A percentile compares a stretch with the other conserved stretches of the same genome.
Conservation (phyloP, 192 early-diverging fungal genomes). For the Neocallimastix lanati region DNA sequence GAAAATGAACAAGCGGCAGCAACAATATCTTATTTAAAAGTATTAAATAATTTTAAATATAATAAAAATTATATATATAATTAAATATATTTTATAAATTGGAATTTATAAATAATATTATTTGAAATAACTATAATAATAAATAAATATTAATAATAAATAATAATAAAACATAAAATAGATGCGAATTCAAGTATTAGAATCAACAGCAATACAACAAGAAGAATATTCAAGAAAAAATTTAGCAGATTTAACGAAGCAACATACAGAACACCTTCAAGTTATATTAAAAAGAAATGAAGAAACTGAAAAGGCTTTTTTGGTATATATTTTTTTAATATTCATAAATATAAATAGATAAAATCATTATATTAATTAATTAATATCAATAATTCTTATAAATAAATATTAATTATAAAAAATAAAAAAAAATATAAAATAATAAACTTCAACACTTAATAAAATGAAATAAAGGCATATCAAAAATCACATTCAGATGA, state of each 20-base stretch:
- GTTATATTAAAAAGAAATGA: neutral
- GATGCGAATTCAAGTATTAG: neutral
- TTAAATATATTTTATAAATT: neutral
- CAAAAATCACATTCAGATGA: neutral
- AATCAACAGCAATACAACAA: neutral
- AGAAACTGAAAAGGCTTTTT: neutral
- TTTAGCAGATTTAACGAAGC: neutral
- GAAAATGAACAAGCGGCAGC: neutral
- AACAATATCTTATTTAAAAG: neutral
- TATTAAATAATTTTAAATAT: neutral
- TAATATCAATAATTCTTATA: no score
- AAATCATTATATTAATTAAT: no score
- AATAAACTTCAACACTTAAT: no score
- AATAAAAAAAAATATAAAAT: no score
- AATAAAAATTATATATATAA: neutral
- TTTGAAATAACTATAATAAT: neutral
- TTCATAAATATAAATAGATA: no score
- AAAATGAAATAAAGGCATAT: neutral
- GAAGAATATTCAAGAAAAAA: neutral
- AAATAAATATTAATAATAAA: neutral
- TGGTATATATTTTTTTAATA: neutral
- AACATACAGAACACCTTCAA: neutral
- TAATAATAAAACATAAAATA: neutral
- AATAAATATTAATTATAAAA: no score
- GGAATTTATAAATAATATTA: no score